A percentile compares a stretch with the other conserved stretches of the same genome.
Evolutionary conservation across 2,329 filamentous ascomycete species (phyloP).

Genomic region (Trichoderma sp.): DNA sequence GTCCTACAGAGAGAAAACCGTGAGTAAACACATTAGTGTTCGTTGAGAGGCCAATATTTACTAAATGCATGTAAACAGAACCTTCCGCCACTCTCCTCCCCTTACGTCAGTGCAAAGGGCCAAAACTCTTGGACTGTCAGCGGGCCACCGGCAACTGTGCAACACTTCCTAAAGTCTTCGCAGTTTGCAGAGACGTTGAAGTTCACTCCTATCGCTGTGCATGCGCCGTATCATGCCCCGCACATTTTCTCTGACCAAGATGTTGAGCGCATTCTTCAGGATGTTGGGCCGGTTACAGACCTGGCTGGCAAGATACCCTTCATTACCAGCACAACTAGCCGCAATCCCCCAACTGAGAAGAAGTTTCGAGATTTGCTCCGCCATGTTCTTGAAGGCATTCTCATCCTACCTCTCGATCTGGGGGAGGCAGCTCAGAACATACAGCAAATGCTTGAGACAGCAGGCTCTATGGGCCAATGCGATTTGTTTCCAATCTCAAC

Average conservation of each 20-base stretch:
- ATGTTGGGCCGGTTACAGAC: not conserved
- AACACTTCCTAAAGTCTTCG: not conserved
- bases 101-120: constrained; percentile 14
- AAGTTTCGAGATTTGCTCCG: not conserved
- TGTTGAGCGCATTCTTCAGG: constrained; percentile 3
- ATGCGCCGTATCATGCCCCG: constrained; percentile 7
- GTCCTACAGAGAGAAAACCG: not conserved
- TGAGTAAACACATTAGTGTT: not conserved
- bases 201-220: not conserved
- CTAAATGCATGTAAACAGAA: not conserved
- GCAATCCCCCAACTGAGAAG: not conserved
- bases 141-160: constrained; percentile 2
- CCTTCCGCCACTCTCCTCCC: not conserved
- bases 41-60: not conserved
- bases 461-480: not conserved
- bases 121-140: constrained; percentile 11
- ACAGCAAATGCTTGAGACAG: not conserved
- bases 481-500: not conserved
- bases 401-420: not conserved
- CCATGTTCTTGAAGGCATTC: constrained; percentile 6
- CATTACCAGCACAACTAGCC: not conserved
- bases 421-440: not conserved
- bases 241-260: constrained; percentile 6
- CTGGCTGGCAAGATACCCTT: not conserved
- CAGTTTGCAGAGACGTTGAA: not conserved